Percentiles rank a stretch among this genome's conserved stretches.
Evolutionary conservation across 2,329 filamentous ascomycete genomes (phyloP).

Genomic region (Cladosporium sphaerospermum): DNA sequence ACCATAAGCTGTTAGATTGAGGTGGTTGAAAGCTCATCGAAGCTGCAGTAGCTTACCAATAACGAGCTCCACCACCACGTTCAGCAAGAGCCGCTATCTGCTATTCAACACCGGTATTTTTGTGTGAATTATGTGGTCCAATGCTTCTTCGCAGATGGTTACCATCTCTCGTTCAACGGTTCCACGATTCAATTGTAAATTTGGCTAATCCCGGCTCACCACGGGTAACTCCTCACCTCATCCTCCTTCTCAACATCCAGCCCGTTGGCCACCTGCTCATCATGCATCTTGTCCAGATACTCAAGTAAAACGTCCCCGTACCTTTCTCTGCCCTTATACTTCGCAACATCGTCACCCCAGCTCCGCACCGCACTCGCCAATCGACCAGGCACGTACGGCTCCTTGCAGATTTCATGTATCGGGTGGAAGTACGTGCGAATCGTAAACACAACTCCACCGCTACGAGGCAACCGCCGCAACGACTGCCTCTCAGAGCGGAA

Average conservation of each 20-base stretch:
- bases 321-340: slow-evolving; percentile 71
- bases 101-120: too few species aligned
- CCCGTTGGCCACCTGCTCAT: slow-evolving; percentile 64
- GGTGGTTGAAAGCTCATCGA: too few species aligned
- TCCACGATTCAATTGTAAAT: not conserved
- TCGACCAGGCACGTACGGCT: slow-evolving; percentile 71
- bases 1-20: too few species aligned
- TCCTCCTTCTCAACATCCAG: slow-evolving; percentile 52
- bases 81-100: too few species aligned
- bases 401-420: slow-evolving; percentile 59
- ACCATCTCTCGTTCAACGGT: too few species aligned
- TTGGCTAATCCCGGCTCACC: slow-evolving; percentile 21
- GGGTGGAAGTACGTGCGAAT: slow-evolving; percentile 76
- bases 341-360: slow-evolving; percentile 71
- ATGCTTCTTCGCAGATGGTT: too few species aligned
- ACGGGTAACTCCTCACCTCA: slow-evolving; percentile 58
- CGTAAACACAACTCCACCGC: slow-evolving; percentile 58
- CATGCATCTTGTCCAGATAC: slow-evolving; percentile 68
- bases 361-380: slow-evolving; percentile 72
- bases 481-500: slow-evolving; percentile 74
- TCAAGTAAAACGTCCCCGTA: slow-evolving; percentile 69
- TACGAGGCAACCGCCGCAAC: slow-evolving; percentile 50
- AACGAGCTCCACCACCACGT: too few species aligned
- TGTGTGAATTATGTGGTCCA: too few species aligned
- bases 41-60: too few species aligned